These are phyloP conservation scores for Sarocladiaceae sp. DNA, from an alignment of 2,329 filamentous ascomycete genomes.

Conservation along the genomic window DNA sequence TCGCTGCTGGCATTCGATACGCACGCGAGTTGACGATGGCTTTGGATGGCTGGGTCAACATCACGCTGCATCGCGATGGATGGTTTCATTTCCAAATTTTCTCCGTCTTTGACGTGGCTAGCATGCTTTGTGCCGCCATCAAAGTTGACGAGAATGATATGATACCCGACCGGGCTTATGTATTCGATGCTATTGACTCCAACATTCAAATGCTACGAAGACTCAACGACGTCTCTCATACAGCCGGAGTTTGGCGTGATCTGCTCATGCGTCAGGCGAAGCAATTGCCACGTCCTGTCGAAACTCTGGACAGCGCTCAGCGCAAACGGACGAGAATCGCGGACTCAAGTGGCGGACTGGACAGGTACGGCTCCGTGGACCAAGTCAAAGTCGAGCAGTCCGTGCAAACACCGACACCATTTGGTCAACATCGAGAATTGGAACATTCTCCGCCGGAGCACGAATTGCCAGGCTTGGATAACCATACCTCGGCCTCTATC, in stretches of 20 bases:
- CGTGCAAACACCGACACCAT: background rate
- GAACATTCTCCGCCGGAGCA: background rate
- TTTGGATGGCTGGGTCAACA: constrained; percentile 37
- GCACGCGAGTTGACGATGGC: constrained; percentile 28
- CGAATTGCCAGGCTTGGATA: background rate
- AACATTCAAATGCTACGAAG: constrained; percentile 1
- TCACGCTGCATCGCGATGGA: constrained; percentile 36
- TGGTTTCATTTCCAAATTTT: constrained; percentile 47
- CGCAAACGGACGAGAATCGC: background rate
- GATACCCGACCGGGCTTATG: constrained; percentile 30
- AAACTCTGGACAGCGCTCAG: background rate
- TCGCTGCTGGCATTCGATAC: constrained; percentile 33
- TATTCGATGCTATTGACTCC: constrained; percentile 28
- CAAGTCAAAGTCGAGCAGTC: background rate
- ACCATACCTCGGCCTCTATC: background rate
- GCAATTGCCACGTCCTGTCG: constrained; percentile 3
- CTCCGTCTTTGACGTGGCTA: constrained; percentile 43
- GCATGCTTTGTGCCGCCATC: constrained; percentile 42
- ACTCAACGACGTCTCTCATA: constrained; percentile 2
- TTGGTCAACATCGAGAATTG: background rate
- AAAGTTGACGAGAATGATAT: constrained; percentile 36
- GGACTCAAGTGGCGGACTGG: background rate
- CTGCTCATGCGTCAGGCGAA: constrained; percentile 6
- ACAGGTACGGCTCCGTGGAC: background rate
- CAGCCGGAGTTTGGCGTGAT: constrained; percentile 2